Percentiles rank a stretch among this genome's conserved stretches.
Evolutionary conservation across 768 basidiomycete genomes (phyloP).

Genomic region (Boletus huronensis): DNA sequence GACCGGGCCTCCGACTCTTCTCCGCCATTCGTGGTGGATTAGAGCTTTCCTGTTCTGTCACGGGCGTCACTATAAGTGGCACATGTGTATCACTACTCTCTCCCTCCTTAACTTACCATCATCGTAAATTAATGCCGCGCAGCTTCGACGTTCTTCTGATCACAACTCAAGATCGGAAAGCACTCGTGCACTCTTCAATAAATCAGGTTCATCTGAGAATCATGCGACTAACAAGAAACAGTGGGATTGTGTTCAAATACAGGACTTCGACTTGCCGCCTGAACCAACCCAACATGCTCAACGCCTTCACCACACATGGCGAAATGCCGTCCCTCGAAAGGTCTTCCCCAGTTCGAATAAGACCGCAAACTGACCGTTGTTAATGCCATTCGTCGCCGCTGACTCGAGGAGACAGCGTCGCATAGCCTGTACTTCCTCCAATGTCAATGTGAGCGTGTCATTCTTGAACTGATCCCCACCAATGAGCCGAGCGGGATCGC

Average conservation of each 20-base stretch:
- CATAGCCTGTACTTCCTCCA: slow-evolving; percentile 14
- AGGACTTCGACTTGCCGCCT: background rate
- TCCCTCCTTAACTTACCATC: background rate
- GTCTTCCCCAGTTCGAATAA: slow-evolving; percentile 22
- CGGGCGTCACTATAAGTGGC: background rate
- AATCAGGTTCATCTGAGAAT: background rate
- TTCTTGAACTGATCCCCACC: background rate
- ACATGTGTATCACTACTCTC: background rate
- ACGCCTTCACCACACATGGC: slow-evolving; percentile 23
- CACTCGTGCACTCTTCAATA: background rate
- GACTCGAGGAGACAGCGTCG: slow-evolving; percentile 14
- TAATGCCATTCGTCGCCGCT: background rate
- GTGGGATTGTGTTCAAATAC: background rate
- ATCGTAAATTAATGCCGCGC: slow-evolving; percentile 1
- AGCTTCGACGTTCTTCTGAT: background rate
- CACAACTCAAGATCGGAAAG: background rate
- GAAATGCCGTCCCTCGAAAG: slow-evolving; percentile 21
- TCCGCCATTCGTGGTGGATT: background rate
- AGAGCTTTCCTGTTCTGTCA: background rate
- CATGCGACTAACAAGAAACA: background rate
- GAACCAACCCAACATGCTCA: background rate
- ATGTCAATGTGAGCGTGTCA: slow-evolving; percentile 16
- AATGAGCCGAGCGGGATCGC: background rate
- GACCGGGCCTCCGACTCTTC: background rate
- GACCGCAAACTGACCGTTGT: slow-evolving; percentile 11